Percentiles rank a stretch among this genome's conserved stretches.
Evolutionary conservation across 306 rosid genomes (phyloP).

Genomic region (Lablab purpureus): DNA sequence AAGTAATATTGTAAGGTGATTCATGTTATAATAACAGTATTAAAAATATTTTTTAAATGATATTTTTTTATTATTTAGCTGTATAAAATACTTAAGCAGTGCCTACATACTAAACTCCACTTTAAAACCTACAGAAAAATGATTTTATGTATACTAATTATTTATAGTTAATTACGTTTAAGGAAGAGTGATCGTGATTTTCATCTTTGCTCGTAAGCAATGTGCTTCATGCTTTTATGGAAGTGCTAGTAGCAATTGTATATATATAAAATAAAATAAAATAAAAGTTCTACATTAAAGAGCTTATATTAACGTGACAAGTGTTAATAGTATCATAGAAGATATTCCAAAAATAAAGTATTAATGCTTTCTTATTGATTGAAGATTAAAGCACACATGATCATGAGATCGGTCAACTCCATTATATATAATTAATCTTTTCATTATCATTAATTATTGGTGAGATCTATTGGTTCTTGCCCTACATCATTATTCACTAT

Average conservation of each 20-base stretch:
- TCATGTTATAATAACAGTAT: too few species aligned
- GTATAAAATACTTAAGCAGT: too few species aligned
- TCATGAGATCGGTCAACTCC: slow-evolving; percentile 49
- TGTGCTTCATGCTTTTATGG: background rate
- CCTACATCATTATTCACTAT: slow-evolving; percentile 15
- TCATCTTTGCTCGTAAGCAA: background rate
- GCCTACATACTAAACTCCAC: background rate
- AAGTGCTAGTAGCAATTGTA: background rate
- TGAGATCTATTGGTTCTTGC: slow-evolving; percentile 37
- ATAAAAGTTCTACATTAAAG: background rate
- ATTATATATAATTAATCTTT: slow-evolving; percentile 18
- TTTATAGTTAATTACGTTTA: background rate
- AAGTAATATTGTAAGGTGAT: too few species aligned
- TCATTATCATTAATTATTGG: slow-evolving; percentile 15
- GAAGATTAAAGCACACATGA: slow-evolving; percentile 50
- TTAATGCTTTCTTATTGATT: slow-evolving; percentile 1
- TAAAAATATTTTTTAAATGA: too few species aligned
- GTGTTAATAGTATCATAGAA: slow-evolving; percentile 43
- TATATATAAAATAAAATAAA: too few species aligned
- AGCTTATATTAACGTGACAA: slow-evolving; percentile 17
- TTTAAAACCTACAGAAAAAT: background rate
- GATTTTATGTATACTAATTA: background rate
- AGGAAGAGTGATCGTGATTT: background rate
- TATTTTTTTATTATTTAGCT: too few species aligned
- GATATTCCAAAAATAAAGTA: slow-evolving; percentile 30